These are phyloP conservation scores for Polytrichum formosum DNA, from an alignment of 225 moss, liverwort and hornwort species.

Conservation along the genomic window DNA sequence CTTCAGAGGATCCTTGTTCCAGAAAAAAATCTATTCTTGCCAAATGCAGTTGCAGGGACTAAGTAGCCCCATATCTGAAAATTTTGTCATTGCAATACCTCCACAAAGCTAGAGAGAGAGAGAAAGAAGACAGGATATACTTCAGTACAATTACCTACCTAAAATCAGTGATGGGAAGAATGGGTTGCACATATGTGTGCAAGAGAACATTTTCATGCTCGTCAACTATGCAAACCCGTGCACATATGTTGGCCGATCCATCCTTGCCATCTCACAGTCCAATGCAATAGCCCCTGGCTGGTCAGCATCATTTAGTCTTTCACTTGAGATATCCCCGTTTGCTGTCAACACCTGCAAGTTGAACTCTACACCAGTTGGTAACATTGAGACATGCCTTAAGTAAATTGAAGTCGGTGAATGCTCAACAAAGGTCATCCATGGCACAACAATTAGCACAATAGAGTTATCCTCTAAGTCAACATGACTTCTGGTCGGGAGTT, in stretches of 20 bases:
- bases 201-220: constrained; percentile 61
- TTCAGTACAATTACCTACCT: constrained; percentile 30
- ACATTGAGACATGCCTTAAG: too few species aligned
- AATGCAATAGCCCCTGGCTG: constrained; percentile 37
- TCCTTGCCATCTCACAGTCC: constrained; percentile 73
- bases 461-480: too few species aligned
- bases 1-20: too few species aligned
- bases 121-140: not conserved
- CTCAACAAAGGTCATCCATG: too few species aligned
- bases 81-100: too few species aligned
- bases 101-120: not conserved
- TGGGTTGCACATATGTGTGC: constrained; percentile 53
- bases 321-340: constrained; percentile 18
- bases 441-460: too few species aligned
- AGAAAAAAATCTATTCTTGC: too few species aligned
- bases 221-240: constrained; percentile 65
- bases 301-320: constrained; percentile 12
- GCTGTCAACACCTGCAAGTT: constrained; percentile 30
- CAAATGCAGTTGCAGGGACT: too few species aligned
- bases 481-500: too few species aligned
- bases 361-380: not conserved
- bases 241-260: constrained; percentile 53
- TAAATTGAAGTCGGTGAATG: too few species aligned
- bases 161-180: constrained; percentile 53
- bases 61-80: too few species aligned